Evolutionary conservation across 345 rosid genomes (phyloP), one percentile per base, ranked within the genome.

Genomic region (Syzygium aromaticum): DNA sequence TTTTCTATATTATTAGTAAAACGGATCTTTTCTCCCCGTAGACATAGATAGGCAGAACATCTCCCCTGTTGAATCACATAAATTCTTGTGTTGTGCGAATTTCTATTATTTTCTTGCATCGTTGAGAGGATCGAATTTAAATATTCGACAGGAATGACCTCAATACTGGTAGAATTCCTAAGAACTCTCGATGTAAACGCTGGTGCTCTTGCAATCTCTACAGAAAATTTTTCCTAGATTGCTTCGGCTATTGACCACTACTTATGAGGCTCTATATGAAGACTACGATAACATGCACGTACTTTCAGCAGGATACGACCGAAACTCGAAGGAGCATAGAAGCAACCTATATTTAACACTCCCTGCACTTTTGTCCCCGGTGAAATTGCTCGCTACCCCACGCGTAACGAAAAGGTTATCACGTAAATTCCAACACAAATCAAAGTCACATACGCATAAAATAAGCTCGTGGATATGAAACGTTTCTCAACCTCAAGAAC

Each of bases 281-380:
- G 46, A 67, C 23, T 67, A 28, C 8, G 11, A 17, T 17, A 67
- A 30, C 46, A 67, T 8, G 43, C 43, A 8, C 43, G 22, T 30
- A 0, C 46, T 67, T 33, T 73, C 25, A 8, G 25, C 14, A 33
- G 13, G 27, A 73, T 38, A 11, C 0, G 25, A 73, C 0, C 6
- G 6, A 33, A 33, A 30, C 40, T 33, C 7, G 78, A 17, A 21
- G 43, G 27, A 38, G 49, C 49, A 73, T 21, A 73, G 49, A 38
- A 38, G 82, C 27, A 73, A n/a, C n/a, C n/a, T n/a, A n/a, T n/a
- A n/a, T n/a, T n/a, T 38, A 73, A 73, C 12, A 38, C 10, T 73
- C 25, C 80, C 49, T 38, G 23, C 49, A 21, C 49, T 38, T 38
- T 10, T 73, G 49, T 73, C 25, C 49, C 49, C 0, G 27, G 49